Evolutionary conservation across 257 asterid species (phyloP), one percentile per base, ranked within the genome.

Genomic region (Fraxinus quadrangulata): DNA sequence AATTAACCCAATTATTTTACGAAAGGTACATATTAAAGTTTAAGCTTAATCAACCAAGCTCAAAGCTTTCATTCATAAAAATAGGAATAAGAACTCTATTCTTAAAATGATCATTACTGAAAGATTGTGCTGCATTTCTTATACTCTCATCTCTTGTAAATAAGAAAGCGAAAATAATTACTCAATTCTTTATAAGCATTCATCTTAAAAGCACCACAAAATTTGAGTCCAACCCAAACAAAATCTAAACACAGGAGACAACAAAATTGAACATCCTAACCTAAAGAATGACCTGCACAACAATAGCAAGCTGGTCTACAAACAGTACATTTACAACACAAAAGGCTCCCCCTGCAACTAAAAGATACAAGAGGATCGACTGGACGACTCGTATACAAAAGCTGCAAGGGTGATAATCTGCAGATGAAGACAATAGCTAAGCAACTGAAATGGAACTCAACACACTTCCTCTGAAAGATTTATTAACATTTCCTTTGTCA

Each of bases 401-500:
- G 65, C 65, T 19, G 11, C 65, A 19, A 17, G 12, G 65, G 7
- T 2, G 66, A n/a, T 47, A 47, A 16, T 14, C 26, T 5, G 66
- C 66, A 56, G 66, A 56, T 4, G 59, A 11, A 17, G 23, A 6
- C 11, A 1, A 49, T n/a, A 16, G 21, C 61, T 13, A 19, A 19
- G 63, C 63, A 17, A 51, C 21, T 56, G 66, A 56, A 56, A n/a
- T 56, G 10, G 66, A 56, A 56, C 28, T 19, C 12, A n/a, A 56
- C 28, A n/a, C 8, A 56, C 66, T n/a, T 19, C 24, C 66, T 56
- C 66, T 0, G 66, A n/a, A 56, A 5, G 36, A 21, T 33, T 31
- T 54, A 37, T 7, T 7, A 67, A 37, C 39, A 49, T 74, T 34
- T 67, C 66, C 26, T 51, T 24, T 74, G 73, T 75, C 77, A 59